Percentiles rank a stretch among this genome's conserved stretches.
These are phyloP conservation scores for Alternaria brassicae DNA, from an alignment of 2,329 filamentous ascomycete genomes.

Conservation along the genomic window DNA sequence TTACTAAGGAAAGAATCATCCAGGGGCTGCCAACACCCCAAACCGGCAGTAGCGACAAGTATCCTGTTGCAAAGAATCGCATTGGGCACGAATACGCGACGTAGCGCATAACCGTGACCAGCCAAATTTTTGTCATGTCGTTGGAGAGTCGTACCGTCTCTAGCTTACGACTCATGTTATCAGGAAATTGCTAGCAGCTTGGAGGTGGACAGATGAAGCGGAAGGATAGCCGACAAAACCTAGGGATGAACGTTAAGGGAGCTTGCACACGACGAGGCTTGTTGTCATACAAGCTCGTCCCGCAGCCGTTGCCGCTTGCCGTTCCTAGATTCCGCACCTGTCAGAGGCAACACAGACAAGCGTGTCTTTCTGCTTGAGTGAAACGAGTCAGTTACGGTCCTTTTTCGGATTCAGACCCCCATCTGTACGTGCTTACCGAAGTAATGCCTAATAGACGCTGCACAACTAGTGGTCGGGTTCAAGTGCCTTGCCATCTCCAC, in stretches of 20 bases:
- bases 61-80: neutral
- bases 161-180: neutral
- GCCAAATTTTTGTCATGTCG: neutral
- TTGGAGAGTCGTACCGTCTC: neutral
- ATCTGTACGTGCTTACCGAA: neutral
- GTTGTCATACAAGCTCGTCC: neutral
- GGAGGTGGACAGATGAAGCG: neutral
- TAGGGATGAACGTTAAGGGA: neutral
- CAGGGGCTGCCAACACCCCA: neutral
- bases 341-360: too few relatives aligned
- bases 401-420: neutral
- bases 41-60: neutral
- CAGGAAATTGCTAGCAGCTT: neutral
- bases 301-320: neutral
- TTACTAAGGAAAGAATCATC: neutral
- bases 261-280: neutral
- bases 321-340: neutral
- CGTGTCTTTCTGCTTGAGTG: neutral
- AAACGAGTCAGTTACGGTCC: neutral
- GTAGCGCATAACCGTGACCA: neutral
- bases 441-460: neutral
- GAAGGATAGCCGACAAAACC: neutral
- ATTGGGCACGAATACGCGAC: neutral
- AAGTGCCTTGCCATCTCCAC: neutral
- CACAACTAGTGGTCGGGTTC: neutral